Evolutionary conservation across 768 basidiomycete species (phyloP), one percentile per base, ranked within the genome.

Genomic region (Kwoniella botswanensis): DNA sequence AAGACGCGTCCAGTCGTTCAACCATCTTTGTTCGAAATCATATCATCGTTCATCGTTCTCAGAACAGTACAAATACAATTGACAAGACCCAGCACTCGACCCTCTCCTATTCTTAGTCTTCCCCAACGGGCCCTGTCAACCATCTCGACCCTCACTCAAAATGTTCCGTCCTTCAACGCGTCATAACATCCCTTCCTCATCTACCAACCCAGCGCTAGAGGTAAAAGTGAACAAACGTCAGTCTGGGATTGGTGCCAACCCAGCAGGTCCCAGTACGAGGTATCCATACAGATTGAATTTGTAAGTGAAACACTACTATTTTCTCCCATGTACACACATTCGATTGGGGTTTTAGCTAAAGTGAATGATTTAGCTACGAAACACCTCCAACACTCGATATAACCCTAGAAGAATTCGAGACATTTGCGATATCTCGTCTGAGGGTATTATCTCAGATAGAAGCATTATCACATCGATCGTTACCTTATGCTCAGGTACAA

Each of bases 371-470:
- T 65, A 97, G 94, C 84, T 98, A 99, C 79, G 91, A 95, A 75
- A 85, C 80, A 18, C 93, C 95, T 22, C 97, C 97, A 21, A 83
- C 87, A 17, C 90, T 90, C 67, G 94, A 98, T 77, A 90, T 98
- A 21, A 94, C 94, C 1, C 86, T 98, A 18, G 97, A 98, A 82
- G 92, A 98, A 73, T 99, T 99, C 75, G 97, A 99, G 82, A 90
- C 87, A 2, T 92, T 88, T 80, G 97, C 97, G 0, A 86, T 99
- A 22, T 90, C 96, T 74, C 86, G 97, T 46, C 87, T 99, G 43
- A 50, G 71, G 69, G 78, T 79, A 21, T 63, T 79, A 15, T 74
- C 78, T 42, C 71, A 75, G 53, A 78, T 77, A 63, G 76, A 76
- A 59, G 71, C 78, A 2, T 75, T 82, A 42, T 74, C 70, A 11